Evolutionary conservation across 768 basidiomycete species (phyloP).

Genomic region (Tephrocybe sp.): DNA sequence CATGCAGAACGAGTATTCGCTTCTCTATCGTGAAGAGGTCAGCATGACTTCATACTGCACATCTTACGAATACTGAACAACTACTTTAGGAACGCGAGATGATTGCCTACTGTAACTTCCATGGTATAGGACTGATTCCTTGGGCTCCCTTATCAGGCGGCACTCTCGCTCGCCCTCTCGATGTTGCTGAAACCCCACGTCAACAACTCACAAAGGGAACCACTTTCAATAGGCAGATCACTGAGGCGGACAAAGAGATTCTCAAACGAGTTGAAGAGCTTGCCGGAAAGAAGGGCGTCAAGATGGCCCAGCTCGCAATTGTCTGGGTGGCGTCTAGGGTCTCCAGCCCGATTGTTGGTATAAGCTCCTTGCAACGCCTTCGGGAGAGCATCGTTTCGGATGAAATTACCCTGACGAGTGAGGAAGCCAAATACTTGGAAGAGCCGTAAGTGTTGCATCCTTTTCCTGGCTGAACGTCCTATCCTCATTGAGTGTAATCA

Average conservation of each 20-base stretch:
- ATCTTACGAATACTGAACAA: too few relatives aligned
- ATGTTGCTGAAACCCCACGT: too few relatives aligned
- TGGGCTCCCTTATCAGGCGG: constrained; percentile 42
- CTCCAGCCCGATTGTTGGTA: constrained; percentile 27
- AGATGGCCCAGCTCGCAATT: constrained; percentile 43
- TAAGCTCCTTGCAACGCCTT: constrained; percentile 15
- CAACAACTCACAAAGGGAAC: constrained; percentile 22
- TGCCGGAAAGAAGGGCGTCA: constrained; percentile 34
- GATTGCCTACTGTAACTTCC: too few relatives aligned
- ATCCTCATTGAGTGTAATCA: too few relatives aligned
- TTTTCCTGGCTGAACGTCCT: neutral
- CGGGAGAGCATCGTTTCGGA: constrained; percentile 10
- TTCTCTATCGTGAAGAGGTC: constrained; percentile 52
- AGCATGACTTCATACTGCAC: constrained; percentile 37
- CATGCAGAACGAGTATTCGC: constrained; percentile 51
- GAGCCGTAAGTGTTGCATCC: constrained; percentile 16
- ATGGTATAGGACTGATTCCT: constrained; percentile 51
- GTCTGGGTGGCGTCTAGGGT: constrained; percentile 37
- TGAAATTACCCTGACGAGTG: constrained; percentile 35
- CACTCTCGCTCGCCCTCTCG: constrained; percentile 31
- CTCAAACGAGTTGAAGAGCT: constrained; percentile 37
- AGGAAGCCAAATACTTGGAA: constrained; percentile 39
- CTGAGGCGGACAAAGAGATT: constrained; percentile 27
- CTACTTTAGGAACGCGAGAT: too few relatives aligned
- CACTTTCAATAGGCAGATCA: constrained; percentile 12